Evolutionary conservation across 805 yeast genomes (phyloP), one percentile per base, ranked within the genome.

Genomic region (Blastobotrys chiropterorum): DNA sequence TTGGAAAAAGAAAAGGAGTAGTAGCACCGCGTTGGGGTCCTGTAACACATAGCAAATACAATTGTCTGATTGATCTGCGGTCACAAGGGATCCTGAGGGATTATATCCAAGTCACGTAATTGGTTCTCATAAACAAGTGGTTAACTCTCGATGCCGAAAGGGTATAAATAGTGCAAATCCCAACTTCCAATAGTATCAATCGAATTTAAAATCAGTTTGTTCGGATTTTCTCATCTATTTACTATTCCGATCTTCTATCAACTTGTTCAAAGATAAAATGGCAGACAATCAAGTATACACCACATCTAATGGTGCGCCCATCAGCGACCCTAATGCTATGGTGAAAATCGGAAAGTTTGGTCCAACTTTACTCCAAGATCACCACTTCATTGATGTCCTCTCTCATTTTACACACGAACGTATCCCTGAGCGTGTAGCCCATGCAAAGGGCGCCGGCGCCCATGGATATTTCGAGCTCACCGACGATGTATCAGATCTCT

Each of bases 401-500:
- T 75, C 83, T 21, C 84, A 79, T 63, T 81, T 81, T 59, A 82
- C 80, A 68, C 75, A 82, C 57, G 85, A 81, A 65, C 74, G 85
- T 53, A 73, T 80, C 50, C 85, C 85, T 31, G 85, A 81, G 69
- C 75, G 86, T 60, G 84, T 81, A 42, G 85, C 80, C 38, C 86
- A 81, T 62, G 85, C 85, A 49, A 79, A 79, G 64, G 86, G 86
- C 50, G 78, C 80, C 47, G 86, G 85, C 55, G 83, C 82, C 42
- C 77, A 72, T 61, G 82, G 84, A 40, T 72, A 71, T 56, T 81
- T 81, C 56, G 84, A 77, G 62, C 72, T 77, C 59, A 79, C 85
- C 21, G 82, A 81, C 63, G 78, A 80, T 38, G 67, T 79, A 49
- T 66, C 75, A 8, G 85, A 81, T 58, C 61, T 81, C 50, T 72